Evolutionary conservation across 179 eudicot genomes (phyloP).

Genomic region (Spergularia azorica): DNA sequence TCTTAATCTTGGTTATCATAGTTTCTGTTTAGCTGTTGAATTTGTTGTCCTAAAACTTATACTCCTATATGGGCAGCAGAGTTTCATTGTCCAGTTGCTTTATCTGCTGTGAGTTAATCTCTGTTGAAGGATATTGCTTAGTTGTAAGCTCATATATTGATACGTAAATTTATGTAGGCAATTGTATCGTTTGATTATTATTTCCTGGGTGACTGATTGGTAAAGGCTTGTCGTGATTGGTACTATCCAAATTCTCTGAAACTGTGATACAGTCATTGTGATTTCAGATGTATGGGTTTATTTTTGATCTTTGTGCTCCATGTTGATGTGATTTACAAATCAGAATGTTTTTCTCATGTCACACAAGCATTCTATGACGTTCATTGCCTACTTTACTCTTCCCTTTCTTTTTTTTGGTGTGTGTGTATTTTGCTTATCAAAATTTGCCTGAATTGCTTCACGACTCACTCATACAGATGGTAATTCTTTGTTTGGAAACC

Average conservation of each 20-base stretch:
- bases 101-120: neutral
- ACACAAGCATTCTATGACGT: neutral
- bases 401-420: too few relatives aligned
- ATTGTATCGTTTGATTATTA: neutral
- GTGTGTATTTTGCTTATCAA: neutral
- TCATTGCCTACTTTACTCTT: neutral
- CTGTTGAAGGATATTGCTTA: neutral
- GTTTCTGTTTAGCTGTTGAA: conserved; percentile 4
- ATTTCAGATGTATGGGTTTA: neutral
- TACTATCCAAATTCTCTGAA: too few relatives aligned
- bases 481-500: neutral
- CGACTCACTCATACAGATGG: neutral
- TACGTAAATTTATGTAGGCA: neutral
- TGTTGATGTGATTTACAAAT: neutral
- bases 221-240: neutral
- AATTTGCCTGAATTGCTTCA: conserved; percentile 3
- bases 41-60: neutral
- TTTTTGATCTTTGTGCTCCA: neutral
- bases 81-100: neutral
- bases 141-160: neutral
- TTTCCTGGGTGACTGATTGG: neutral
- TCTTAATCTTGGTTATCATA: neutral
- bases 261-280: neutral
- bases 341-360: neutral
- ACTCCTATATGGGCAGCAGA: neutral